phyloP scores from a whole-genome alignment of 768 basidiomycete genomes.

The Boletus fagicola region DNA sequence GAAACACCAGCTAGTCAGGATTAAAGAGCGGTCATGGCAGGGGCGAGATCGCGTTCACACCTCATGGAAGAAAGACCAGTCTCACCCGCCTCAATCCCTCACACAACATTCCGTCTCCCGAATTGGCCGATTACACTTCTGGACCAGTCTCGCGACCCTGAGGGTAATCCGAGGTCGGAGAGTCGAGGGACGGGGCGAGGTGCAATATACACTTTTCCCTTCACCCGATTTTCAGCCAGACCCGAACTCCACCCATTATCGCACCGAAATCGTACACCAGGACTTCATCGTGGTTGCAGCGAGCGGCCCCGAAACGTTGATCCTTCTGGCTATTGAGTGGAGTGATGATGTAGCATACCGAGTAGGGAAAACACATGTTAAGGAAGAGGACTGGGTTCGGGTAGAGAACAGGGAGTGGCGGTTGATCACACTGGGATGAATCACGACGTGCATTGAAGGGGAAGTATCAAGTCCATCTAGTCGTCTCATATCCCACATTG shows the following conservation, averaged over 20 bases:
- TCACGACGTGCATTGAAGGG: neutral
- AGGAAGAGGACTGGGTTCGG: neutral
- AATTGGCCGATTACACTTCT: constrained; percentile 14
- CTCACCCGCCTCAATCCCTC: neutral
- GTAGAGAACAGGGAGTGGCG: constrained; percentile 16
- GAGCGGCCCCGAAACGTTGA: neutral
- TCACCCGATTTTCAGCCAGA: neutral
- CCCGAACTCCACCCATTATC: neutral
- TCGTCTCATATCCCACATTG: neutral
- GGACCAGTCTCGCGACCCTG: constrained; percentile 14
- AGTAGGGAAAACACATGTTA: neutral
- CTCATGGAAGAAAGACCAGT: neutral
- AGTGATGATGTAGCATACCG: constrained; percentile 17
- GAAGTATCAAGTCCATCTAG: neutral
- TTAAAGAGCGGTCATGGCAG: neutral
- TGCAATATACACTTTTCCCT: neutral
- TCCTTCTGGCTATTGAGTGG: constrained; percentile 18
- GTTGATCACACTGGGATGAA: constrained; percentile 10
- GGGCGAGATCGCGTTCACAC: neutral
- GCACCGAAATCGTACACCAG: constrained; percentile 3
- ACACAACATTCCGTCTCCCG: neutral
- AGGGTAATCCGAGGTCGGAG: neutral
- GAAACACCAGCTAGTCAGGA: neutral
- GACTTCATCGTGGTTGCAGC: constrained; percentile 16
- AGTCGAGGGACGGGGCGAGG: neutral